Percentiles rank a stretch among this genome's conserved stretches.
These are phyloP conservation scores for Anisogramma anomala DNA, from an alignment of 2,329 filamentous ascomycete species.

Conservation along the genomic window DNA sequence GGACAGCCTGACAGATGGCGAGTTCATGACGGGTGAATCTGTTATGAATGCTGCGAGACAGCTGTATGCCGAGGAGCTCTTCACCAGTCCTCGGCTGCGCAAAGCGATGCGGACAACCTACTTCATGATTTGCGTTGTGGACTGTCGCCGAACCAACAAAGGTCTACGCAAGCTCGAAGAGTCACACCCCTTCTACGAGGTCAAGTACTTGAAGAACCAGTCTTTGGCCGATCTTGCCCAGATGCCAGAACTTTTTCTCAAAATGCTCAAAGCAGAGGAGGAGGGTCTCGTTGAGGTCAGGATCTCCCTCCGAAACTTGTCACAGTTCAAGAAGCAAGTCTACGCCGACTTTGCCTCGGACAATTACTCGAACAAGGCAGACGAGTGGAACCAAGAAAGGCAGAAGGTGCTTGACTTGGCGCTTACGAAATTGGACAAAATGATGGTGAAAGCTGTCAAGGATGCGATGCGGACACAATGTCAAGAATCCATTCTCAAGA, in stretches of 20 bases:
- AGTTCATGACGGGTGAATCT: constrained; percentile 63
- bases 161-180: constrained; percentile 89
- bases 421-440: constrained; percentile 66
- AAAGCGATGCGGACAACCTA: constrained; percentile 74
- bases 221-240: constrained; percentile 70
- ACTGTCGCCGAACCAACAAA: constrained; percentile 86
- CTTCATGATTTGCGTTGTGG: constrained; percentile 73
- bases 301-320: constrained; percentile 63
- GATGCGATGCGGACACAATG: constrained; percentile 89
- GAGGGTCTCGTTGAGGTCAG: constrained; percentile 84
- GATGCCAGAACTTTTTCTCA: constrained; percentile 80
- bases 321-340: constrained; percentile 64
- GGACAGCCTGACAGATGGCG: constrained; percentile 60
- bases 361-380: constrained; percentile 87
- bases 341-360: constrained; percentile 83
- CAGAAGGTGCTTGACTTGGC: constrained; percentile 74
- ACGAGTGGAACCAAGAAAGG: constrained; percentile 86
- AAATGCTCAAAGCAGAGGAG: constrained; percentile 95
- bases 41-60: constrained; percentile 70
- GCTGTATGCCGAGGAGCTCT: constrained; percentile 86
- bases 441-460: constrained; percentile 87
- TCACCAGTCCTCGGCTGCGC: constrained; percentile 77
- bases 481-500: constrained; percentile 80
- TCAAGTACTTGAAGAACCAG: constrained; percentile 91
- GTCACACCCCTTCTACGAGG: constrained; percentile 90